Percentiles rank a stretch among this genome's conserved stretches.
Conservation (phyloP, 495 filamentous ascomycete genomes). For the Entonaema liquescens region DNA sequence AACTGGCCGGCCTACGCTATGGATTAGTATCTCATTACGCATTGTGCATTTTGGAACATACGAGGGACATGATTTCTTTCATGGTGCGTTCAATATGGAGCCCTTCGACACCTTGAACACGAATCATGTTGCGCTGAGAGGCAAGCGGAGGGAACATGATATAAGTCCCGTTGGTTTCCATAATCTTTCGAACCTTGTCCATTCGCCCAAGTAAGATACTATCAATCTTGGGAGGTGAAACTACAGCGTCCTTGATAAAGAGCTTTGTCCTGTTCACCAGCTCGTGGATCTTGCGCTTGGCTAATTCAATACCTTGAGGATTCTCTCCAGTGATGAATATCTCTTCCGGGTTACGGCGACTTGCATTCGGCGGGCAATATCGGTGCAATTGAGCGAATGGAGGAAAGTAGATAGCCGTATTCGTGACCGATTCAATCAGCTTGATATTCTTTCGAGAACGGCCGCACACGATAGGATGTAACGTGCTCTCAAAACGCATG, state of each 20-base stretch:
- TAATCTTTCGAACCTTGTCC: constrained; percentile 97
- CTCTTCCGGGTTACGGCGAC: constrained; percentile 82
- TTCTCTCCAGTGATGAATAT: constrained; percentile 93
- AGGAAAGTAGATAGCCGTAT: constrained; percentile 97
- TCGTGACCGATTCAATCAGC: constrained; percentile 90
- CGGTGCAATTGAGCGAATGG: constrained; percentile 89
- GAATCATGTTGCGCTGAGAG: constrained; percentile 77
- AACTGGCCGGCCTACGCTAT: constrained; percentile 84
- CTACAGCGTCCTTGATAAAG: constrained; percentile 88
- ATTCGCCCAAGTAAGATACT: constrained; percentile 88
- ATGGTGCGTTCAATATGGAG: constrained; percentile 93
- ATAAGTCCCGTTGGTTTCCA: constrained; percentile 94
- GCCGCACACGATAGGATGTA: constrained; percentile 90
- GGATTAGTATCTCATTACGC: constrained; percentile 43
- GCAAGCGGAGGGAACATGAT: constrained; percentile 88
- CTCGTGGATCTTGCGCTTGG: constrained; percentile 89
- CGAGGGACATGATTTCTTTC: constrained; percentile 91
- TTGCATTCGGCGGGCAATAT: constrained; percentile 81
- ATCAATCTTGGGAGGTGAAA: constrained; percentile 90
- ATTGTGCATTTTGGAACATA: constrained; percentile 51
- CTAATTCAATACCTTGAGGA: constrained; percentile 78
- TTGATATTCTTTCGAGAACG: constrained; percentile 96
- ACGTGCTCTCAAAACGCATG: constrained; percentile 81
- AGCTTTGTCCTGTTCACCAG: constrained; percentile 77
- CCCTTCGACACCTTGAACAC: constrained; percentile 91